Conservation (phyloP, 2,329 filamentous ascomycete genomes). For the Exutisphaerella laricina region DNA sequence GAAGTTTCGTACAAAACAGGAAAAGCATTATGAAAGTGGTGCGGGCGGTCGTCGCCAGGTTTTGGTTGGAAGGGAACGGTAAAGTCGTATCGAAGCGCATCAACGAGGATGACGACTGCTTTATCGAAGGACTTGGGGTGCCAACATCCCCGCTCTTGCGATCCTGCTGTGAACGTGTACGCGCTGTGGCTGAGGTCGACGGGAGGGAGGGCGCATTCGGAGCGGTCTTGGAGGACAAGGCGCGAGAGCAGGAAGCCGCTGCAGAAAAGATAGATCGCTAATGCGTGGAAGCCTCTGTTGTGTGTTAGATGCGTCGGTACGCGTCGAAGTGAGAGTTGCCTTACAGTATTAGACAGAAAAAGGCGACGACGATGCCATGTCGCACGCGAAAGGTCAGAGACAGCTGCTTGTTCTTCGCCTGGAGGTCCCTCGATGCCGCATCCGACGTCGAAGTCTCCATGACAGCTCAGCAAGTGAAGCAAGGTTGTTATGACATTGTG, state of each 20-base stretch:
- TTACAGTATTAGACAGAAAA: conserved; percentile 63
- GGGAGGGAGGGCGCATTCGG: conserved; percentile 70
- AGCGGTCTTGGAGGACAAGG: conserved; percentile 70
- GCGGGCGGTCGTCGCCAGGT: conserved; percentile 43
- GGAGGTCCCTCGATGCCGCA: conserved; percentile 20
- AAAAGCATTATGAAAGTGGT: conserved; percentile 79
- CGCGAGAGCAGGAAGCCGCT: conserved; percentile 91
- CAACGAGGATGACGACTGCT: conserved; percentile 83
- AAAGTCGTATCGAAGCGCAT: conserved; percentile 95
- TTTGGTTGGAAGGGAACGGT: conserved; percentile 68
- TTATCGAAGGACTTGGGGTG: conserved; percentile 90
- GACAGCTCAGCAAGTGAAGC: conserved; percentile 7
- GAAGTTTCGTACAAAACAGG: conserved; percentile 83
- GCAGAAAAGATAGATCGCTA: conserved; percentile 87
- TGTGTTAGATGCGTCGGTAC: conserved; percentile 8
- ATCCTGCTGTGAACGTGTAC: conserved; percentile 34
- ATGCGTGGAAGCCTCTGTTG: conserved; percentile 61
- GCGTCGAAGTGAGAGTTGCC: background rate
- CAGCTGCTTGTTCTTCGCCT: conserved; percentile 36
- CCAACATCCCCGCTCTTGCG: conserved; percentile 72
- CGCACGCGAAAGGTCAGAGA: conserved; percentile 49
- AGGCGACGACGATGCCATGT: conserved; percentile 52
- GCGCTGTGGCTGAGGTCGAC: conserved; percentile 37
- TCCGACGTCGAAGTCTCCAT: conserved; percentile 15
- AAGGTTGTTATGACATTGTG: conserved; percentile 8